phyloP scores from a whole-genome alignment of 2,329 filamentous ascomycete genomes.

The Trichoderma hamatum region DNA sequence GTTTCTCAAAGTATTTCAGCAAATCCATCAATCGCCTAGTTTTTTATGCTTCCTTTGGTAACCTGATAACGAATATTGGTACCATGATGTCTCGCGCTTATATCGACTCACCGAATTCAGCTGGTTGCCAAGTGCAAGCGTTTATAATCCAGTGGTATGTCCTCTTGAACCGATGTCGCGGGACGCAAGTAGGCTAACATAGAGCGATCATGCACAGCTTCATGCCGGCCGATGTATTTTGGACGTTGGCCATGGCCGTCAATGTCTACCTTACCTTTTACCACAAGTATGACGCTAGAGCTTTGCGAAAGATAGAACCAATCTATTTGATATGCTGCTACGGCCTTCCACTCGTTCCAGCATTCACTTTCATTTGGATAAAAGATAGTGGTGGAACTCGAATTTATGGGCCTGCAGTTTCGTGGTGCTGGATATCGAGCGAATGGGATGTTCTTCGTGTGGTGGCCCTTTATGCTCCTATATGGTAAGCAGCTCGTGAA shows the following conservation, averaged over 20 bases:
- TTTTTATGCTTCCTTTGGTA: constrained; percentile 78
- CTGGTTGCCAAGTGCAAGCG: constrained; percentile 66
- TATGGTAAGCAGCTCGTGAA: constrained; percentile 47
- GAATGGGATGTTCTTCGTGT: constrained; percentile 70
- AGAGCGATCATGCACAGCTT: constrained; percentile 57
- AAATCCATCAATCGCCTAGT: constrained; percentile 81
- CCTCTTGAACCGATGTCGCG: not conserved
- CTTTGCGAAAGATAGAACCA: constrained; percentile 66
- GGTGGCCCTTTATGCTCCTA: constrained; percentile 68
- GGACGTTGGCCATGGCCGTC: constrained; percentile 76
- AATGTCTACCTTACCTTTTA: constrained; percentile 82
- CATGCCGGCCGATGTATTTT: constrained; percentile 70
- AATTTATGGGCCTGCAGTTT: constrained; percentile 69
- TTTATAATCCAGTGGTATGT: constrained; percentile 74
- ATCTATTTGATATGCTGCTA: constrained; percentile 70
- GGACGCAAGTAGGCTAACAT: constrained; percentile 7
- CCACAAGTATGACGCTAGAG: constrained; percentile 63
- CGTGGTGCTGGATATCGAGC: constrained; percentile 77
- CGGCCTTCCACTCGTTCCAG: constrained; percentile 67
- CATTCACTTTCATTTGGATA: constrained; percentile 65
- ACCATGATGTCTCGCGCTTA: constrained; percentile 66
- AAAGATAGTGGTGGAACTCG: constrained; percentile 49
- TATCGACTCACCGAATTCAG: constrained; percentile 47
- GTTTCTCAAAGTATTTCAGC: constrained; percentile 65
- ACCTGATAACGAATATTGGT: constrained; percentile 71